These are phyloP conservation scores for Helicocarpus griseus DNA, from an alignment of 2,329 filamentous ascomycete genomes.

Conservation along the genomic window DNA sequence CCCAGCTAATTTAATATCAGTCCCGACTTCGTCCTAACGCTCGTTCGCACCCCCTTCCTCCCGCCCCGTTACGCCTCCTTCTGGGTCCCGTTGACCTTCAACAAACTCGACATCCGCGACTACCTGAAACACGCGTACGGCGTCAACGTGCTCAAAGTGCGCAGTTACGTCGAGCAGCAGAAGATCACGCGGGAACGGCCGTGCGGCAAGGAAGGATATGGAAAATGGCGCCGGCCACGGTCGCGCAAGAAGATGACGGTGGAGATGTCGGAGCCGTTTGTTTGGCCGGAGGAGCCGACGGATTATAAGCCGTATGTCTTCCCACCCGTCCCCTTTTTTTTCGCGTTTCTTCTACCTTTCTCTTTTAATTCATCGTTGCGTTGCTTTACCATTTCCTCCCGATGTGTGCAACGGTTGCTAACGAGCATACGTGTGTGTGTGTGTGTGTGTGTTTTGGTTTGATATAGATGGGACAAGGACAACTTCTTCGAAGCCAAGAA, in stretches of 20 bases:
- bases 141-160: conserved; percentile 61
- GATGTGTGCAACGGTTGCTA: too few species aligned
- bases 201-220: conserved; percentile 32
- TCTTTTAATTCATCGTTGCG: too few species aligned
- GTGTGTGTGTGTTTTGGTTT: too few species aligned
- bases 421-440: too few species aligned
- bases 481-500: conserved; percentile 46
- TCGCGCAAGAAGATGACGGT: conserved; percentile 89
- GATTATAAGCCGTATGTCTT: conserved; percentile 48
- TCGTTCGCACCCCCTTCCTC: conserved; percentile 62
- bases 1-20: conserved; percentile 36
- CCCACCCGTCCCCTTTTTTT: conserved; percentile 5
- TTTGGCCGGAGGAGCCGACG: conserved; percentile 65
- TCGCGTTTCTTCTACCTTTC: background rate
- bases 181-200: conserved; percentile 42
- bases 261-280: conserved; percentile 77
- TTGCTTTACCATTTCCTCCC: background rate
- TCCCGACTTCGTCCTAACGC: conserved; percentile 69
- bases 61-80: conserved; percentile 80
- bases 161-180: conserved; percentile 68
- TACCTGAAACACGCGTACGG: conserved; percentile 84
- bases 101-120: conserved; percentile 92
- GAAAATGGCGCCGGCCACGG: conserved; percentile 59
- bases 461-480: conserved; percentile 51
- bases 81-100: conserved; percentile 81